Conservation (phyloP, 2,329 filamentous ascomycete genomes). For the Zasmidium cellare region DNA sequence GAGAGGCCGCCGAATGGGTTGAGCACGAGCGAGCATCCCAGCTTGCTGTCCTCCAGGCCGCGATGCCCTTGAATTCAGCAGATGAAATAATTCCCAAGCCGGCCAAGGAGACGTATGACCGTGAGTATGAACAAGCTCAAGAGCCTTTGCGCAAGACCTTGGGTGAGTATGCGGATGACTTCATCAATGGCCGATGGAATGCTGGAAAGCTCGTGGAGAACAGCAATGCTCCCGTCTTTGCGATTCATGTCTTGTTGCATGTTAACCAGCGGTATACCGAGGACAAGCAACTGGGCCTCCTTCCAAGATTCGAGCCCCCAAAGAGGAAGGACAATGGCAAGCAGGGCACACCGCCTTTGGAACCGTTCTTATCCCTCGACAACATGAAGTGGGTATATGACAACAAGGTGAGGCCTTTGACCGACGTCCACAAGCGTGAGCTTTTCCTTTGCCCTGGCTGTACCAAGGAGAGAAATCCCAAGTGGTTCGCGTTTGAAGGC, state of each 20-base stretch:
- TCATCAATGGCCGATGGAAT: conserved; percentile 66
- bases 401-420: conserved; percentile 69
- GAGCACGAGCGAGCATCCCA: conserved; percentile 50
- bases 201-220: conserved; percentile 63
- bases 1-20: conserved; percentile 61
- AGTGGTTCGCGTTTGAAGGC: conserved; percentile 74
- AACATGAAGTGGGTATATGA: conserved; percentile 88
- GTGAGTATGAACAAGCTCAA: conserved; percentile 71
- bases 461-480: conserved; percentile 63
- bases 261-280: conserved; percentile 56
- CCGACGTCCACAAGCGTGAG: conserved; percentile 66
- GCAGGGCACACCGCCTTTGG: conserved; percentile 20
- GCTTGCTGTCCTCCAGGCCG: conserved; percentile 45
- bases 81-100: conserved; percentile 52
- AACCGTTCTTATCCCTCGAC: conserved; percentile 63
- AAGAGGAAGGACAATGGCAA: conserved; percentile 12
- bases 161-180: conserved; percentile 67
- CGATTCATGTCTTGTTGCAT: conserved; percentile 65
- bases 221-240: conserved; percentile 67
- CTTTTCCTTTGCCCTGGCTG: conserved; percentile 69
- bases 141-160: conserved; percentile 66
- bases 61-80: conserved; percentile 48
- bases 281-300: conserved; percentile 26
- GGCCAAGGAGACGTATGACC: conserved; percentile 62
- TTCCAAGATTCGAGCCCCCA: conserved; percentile 21